Evolutionary conservation across 2,329 filamentous ascomycete species (phyloP).

Genomic region (Hypoxylon sp.): DNA sequence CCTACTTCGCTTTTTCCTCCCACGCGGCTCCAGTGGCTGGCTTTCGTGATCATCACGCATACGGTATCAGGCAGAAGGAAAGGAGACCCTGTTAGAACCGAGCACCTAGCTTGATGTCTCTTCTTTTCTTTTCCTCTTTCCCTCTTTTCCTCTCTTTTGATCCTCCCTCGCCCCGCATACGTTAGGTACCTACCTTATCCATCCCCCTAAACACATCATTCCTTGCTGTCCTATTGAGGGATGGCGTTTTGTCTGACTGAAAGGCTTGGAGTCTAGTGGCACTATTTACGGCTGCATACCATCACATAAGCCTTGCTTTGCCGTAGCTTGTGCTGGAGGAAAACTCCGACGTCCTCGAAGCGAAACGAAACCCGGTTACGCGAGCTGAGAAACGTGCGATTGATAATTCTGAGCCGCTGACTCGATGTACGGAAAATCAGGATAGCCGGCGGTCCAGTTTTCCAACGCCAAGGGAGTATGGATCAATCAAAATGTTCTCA

Average conservation of each 20-base stretch:
- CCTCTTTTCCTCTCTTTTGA: not conserved
- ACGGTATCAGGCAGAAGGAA: conserved; percentile 6
- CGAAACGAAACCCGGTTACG: not conserved
- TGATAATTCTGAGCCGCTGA: not conserved
- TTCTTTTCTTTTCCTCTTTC: not conserved
- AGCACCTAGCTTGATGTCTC: not conserved
- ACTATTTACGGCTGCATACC: conserved; percentile 18
- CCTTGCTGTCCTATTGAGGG: conserved; percentile 1
- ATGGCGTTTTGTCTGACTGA: conserved; percentile 10
- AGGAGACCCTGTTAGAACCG: not conserved
- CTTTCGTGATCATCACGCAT: conserved; percentile 26
- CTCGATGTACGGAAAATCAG: not conserved
- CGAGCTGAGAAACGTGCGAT: not conserved
- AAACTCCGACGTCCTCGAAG: conserved; percentile 8
- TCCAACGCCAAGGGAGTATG: not conserved
- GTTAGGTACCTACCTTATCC: too few species aligned
- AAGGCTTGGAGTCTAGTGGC: conserved; percentile 20
- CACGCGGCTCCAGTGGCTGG: conserved; percentile 18
- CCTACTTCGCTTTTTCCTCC: not conserved
- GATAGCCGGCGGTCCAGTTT: not conserved
- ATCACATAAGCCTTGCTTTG: conserved; percentile 6
- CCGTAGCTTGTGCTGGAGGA: conserved; percentile 2
- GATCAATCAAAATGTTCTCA: not conserved
- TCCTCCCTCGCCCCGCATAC: not conserved
- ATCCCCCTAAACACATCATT: conserved; percentile 2